A percentile compares a stretch with the other conserved stretches of the same genome.
These are phyloP conservation scores for Wickerhamomyces silvicola DNA, from an alignment of 805 yeast genomes.

Conservation along the genomic window DNA sequence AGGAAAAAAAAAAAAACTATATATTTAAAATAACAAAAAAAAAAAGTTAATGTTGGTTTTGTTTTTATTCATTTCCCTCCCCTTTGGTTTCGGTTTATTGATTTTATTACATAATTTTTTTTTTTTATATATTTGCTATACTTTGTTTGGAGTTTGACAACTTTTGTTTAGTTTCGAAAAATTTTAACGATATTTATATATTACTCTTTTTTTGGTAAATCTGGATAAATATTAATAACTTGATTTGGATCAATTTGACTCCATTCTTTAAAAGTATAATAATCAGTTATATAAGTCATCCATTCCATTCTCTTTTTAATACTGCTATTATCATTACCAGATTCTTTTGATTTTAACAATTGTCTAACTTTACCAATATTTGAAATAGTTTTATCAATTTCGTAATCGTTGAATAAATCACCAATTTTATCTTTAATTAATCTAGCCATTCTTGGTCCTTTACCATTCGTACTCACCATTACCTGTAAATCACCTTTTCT, in stretches of 20 bases:
- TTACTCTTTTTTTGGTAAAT: too few species aligned
- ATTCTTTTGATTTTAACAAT: constrained; percentile 37
- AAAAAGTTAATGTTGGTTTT: too few species aligned
- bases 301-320: constrained; percentile 64
- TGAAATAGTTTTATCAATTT: constrained; percentile 49
- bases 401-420: constrained; percentile 31
- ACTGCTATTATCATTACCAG: constrained; percentile 39
- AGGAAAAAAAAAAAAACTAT: too few species aligned
- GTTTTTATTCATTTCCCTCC: too few species aligned
- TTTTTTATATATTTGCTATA: too few species aligned
- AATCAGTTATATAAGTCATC: constrained; percentile 61
- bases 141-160: too few species aligned
- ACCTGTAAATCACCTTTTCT: constrained; percentile 68
- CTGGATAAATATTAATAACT: constrained; percentile 44
- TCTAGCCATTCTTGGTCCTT: constrained; percentile 69
- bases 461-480: constrained; percentile 80
- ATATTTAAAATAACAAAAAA: too few species aligned
- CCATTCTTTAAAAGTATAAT: constrained; percentile 53
- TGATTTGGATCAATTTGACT: constrained; percentile 33
- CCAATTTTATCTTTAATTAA: constrained; percentile 52
- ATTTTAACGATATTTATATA: too few species aligned
- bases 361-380: constrained; percentile 53
- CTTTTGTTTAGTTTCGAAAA: too few species aligned
- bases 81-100: not conserved
- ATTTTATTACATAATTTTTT: too few species aligned